Evolutionary conservation across 2,329 filamentous ascomycete genomes (phyloP), one percentile per base, ranked within the genome.

Genomic region (Aureobasidium sp.): DNA sequence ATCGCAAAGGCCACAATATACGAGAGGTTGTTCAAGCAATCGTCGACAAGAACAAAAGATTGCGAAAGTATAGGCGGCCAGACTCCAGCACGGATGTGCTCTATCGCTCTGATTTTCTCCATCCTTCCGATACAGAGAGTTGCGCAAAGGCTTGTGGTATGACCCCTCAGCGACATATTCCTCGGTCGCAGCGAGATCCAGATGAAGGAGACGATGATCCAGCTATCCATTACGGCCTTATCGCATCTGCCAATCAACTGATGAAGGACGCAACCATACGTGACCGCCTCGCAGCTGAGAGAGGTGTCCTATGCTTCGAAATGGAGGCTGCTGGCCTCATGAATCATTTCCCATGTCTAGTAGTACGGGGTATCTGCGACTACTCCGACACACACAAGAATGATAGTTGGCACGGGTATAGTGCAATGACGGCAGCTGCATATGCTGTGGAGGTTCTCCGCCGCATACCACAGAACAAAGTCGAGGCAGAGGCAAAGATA

Each of bases 381-480:
- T 66, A 66, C 45, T 20, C 60, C 5, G 64, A 67, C 47, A 66
- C 70, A 2, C 70, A 72, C 57, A 72, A 71, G 64, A 70, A 69
- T 61, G 69, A 41, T 2, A n/a, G 17, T 2, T 41, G 39, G 39
- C 39, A 41, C 15, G 39, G 39, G 7, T 41, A 41, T 63, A 70
- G 70, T 29, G 70, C 69, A 7, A 66, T 67, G 51, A 62, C 66
- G 5, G 69, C 68, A 22, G 69, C 69, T 6, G 66, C 67, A 4
- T 68, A 65, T 37, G 66, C 66, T 2, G 69, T 39, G 36, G 55
- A 56, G 22, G 37, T 69, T 17, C 56, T 68, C 6, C 14, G 44
- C 8, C 20, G 15, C 20, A 8, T 47, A 12, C 31, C 31, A 36
- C 31, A 8, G 25, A 20, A 47, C 20, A 47, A 47, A 14, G 44